These are phyloP conservation scores for Atalantia buxifolia DNA, from an alignment of 345 rosid species.

Conservation along the genomic window DNA sequence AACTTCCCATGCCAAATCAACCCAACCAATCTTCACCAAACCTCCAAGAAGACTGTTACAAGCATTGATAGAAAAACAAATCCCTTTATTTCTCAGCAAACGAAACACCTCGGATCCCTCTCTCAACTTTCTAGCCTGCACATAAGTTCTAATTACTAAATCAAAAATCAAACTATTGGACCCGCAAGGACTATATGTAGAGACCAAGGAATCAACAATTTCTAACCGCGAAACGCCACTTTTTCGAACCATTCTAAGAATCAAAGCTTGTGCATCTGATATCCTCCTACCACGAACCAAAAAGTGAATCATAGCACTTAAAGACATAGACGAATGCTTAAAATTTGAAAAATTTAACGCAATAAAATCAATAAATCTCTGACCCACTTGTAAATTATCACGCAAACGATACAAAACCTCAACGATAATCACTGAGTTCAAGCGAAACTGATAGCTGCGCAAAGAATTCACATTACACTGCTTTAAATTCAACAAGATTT, in stretches of 20 bases:
- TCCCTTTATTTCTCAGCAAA: conserved; percentile 29
- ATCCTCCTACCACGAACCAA: conserved; percentile 50
- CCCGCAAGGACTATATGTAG: conserved; percentile 26
- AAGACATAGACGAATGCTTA: conserved; percentile 54
- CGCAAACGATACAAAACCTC: conserved; percentile 58
- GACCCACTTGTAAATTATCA: conserved; percentile 43
- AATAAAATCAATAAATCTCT: conserved; percentile 41
- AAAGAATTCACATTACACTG: conserved; percentile 40
- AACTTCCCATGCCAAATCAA: conserved; percentile 57
- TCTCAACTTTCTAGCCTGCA: conserved; percentile 71
- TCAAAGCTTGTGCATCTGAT: conserved; percentile 69
- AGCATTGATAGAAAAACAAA: conserved; percentile 38
- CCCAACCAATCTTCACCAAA: conserved; percentile 57
- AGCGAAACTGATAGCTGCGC: conserved; percentile 29
- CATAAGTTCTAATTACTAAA: conserved; percentile 71
- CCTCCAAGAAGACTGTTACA: conserved; percentile 60
- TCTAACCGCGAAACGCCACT: conserved; percentile 64
- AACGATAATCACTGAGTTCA: conserved; percentile 45
- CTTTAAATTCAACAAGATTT: conserved; percentile 48
- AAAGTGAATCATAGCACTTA: conserved; percentile 66
- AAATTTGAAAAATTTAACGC: conserved; percentile 30
- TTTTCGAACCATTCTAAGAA: conserved; percentile 76
- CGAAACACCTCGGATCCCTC: conserved; percentile 53
- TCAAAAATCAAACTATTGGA: conserved; percentile 50
- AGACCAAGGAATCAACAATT: conserved; percentile 50